phyloP scores from a whole-genome alignment of 2,329 filamentous ascomycete species.

The Colletotrichum shisoi region DNA sequence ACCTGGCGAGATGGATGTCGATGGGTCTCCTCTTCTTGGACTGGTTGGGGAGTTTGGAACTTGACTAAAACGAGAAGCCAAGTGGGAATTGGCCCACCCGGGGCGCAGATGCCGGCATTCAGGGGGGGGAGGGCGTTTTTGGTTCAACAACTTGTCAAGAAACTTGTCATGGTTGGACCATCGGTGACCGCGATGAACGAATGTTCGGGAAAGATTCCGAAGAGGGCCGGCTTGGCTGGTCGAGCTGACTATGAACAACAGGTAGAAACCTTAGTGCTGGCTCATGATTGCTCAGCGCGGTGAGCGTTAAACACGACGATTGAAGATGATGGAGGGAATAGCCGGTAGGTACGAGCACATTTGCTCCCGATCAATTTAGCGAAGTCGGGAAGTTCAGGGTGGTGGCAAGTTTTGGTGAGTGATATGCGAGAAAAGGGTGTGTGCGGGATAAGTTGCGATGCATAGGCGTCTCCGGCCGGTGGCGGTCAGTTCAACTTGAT shows the following conservation, averaged over 20 bases:
- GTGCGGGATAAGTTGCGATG: neutral
- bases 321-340: neutral
- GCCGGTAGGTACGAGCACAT: neutral
- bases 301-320: neutral
- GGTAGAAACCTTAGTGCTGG: neutral
- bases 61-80: slow-evolving; percentile 26
- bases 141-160: slow-evolving; percentile 34
- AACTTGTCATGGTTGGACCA: slow-evolving; percentile 25
- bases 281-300: neutral
- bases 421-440: slow-evolving; percentile 10
- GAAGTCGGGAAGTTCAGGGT: slow-evolving; percentile 34
- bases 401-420: slow-evolving; percentile 28
- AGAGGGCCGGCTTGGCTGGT: slow-evolving; percentile 20
- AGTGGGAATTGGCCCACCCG: slow-evolving; percentile 37
- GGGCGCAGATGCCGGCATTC: slow-evolving; percentile 35
- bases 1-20: slow-evolving; percentile 16
- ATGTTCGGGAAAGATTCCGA: slow-evolving; percentile 31
- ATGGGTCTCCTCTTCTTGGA: slow-evolving; percentile 13
- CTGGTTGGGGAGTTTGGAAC: slow-evolving; percentile 17
- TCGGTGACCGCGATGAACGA: slow-evolving; percentile 18
- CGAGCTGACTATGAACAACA: neutral
- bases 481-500: slow-evolving; percentile 24
- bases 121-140: slow-evolving; percentile 24
- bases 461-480: slow-evolving; percentile 19
- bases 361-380: slow-evolving; percentile 29